Percentiles rank a stretch among this genome's conserved stretches.
Evolutionary conservation across 441 rosid species (phyloP).

Genomic region (Jatropha podagrica): DNA sequence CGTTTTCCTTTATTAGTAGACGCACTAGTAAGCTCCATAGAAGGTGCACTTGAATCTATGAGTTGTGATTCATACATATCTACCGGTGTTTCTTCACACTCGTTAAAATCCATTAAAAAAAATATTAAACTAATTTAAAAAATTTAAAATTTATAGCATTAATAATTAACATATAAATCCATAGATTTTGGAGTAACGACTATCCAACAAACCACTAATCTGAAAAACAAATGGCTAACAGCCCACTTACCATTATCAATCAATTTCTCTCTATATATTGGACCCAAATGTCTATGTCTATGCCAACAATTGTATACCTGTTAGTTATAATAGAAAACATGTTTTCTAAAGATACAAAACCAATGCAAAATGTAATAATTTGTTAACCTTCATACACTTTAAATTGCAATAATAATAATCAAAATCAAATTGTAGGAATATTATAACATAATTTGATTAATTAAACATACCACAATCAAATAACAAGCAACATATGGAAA

Average conservation of each 20-base stretch:
- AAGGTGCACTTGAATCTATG: too few species aligned
- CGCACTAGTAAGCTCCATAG: too few species aligned
- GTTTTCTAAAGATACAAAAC: background rate
- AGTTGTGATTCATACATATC: too few species aligned
- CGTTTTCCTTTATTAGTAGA: too few species aligned
- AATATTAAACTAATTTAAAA: too few species aligned
- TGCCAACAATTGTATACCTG: slow-evolving; percentile 33
- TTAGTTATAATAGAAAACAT: slow-evolving; percentile 15
- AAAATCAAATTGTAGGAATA: background rate
- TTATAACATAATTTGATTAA: background rate
- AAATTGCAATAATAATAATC: background rate
- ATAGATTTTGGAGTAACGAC: slow-evolving; percentile 11
- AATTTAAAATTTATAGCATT: too few species aligned
- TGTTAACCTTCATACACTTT: background rate
- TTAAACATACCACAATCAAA: background rate
- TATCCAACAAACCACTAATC: slow-evolving; percentile 4
- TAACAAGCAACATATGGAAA: background rate
- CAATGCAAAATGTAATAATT: slow-evolving; percentile 4
- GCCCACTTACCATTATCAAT: background rate
- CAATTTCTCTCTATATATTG: background rate
- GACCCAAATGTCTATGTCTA: too few species aligned
- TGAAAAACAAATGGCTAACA: background rate
- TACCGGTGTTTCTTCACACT: too few species aligned
- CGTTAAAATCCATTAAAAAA: too few species aligned
- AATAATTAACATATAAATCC: slow-evolving; percentile 3